Conservation (phyloP, 106 monocot species). For the Hemerocallis citrina region DNA sequence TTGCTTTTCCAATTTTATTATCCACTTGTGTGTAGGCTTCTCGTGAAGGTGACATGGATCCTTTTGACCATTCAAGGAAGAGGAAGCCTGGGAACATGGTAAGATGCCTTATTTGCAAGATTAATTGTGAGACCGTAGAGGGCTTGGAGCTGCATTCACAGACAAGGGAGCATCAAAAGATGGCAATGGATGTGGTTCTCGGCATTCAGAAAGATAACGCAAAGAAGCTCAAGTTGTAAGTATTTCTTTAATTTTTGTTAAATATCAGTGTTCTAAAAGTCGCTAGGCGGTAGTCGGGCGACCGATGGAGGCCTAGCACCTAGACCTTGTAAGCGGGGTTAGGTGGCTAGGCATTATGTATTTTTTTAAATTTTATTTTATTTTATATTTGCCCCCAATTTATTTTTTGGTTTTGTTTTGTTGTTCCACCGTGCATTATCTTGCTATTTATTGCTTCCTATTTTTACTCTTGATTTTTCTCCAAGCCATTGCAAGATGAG, state of each 20-base stretch:
- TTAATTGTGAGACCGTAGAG: slow-evolving; percentile 79
- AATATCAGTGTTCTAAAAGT: background rate
- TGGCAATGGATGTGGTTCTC: slow-evolving; percentile 82
- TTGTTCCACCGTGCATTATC: too few species aligned
- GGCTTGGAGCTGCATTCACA: slow-evolving; percentile 77
- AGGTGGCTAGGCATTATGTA: too few species aligned
- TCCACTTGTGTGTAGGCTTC: slow-evolving; percentile 16
- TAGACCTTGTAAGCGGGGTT: too few species aligned
- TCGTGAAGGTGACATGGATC: slow-evolving; percentile 22
- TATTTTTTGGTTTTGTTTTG: too few species aligned
- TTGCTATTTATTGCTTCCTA: too few species aligned
- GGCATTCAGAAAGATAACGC: slow-evolving; percentile 58
- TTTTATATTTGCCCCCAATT: too few species aligned
- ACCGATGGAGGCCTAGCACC: too few species aligned
- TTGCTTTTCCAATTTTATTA: background rate
- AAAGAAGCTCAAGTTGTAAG: slow-evolving; percentile 53
- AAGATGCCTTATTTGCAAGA: slow-evolving; percentile 84
- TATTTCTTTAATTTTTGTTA: background rate
- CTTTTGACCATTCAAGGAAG: slow-evolving; percentile 47
- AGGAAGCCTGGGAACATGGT: slow-evolving; percentile 43
- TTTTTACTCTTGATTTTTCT: too few species aligned
- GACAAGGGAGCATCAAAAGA: slow-evolving; percentile 82
- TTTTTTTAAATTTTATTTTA: too few species aligned
- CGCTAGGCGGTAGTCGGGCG: too few species aligned
- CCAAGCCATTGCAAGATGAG: too few species aligned